Base-by-base conservation (phyloP, 1,284 basidiomycete genomes). In the Kalmanozyma brasiliensis region DNA sequence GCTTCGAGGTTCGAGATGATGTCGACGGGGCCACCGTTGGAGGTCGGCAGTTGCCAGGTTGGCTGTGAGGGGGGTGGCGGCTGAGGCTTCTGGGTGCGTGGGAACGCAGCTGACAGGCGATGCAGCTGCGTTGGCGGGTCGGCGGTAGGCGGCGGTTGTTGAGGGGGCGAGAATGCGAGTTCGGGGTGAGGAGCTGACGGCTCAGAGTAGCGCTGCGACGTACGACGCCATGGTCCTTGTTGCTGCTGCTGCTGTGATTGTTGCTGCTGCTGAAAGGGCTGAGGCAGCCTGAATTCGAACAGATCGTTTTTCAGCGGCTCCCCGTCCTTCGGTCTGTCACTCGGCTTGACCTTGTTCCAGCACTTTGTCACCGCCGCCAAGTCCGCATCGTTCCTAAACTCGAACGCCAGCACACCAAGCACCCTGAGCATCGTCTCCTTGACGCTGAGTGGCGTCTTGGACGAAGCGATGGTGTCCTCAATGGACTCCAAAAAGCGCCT, bases 301-400 rank as follows among this genome's bases (percentile, higher is more conserved):
- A 69, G 41, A 41, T 63, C 52, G 17, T 63, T 22, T 24, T 59
- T 69, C 19, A 75, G 42, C 16, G 70, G 63, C 32, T 65, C 62
- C 2, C 72, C 78, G 34, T 79, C 62, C 40, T 72, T 60, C 3
- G 65, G 64, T 4, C 70, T 37, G 30, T 76, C 75, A 22, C 34
- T 61, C 2, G 75, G 75, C 48, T 61, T 63, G 37, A 75, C 49
- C 55, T 72, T 72, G 42, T 80, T 80, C 62, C 73, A 80, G 34
- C 57, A 60, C 51, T 72, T 78, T 14, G 78, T 79, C 17, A 80
- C 57, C 2, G 45, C 14, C 0, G 30, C 42, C 26, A 80, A 49
- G 14, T 79, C 78, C 2, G 46, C 34, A 24, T 77, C 76, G n/a
- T 36, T 29, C 26, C 53, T 46, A 49, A 68, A 78, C 42, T 78